phyloP scores from a whole-genome alignment of 2,329 filamentous ascomycete species.

The Ascochyta koolunga region DNA sequence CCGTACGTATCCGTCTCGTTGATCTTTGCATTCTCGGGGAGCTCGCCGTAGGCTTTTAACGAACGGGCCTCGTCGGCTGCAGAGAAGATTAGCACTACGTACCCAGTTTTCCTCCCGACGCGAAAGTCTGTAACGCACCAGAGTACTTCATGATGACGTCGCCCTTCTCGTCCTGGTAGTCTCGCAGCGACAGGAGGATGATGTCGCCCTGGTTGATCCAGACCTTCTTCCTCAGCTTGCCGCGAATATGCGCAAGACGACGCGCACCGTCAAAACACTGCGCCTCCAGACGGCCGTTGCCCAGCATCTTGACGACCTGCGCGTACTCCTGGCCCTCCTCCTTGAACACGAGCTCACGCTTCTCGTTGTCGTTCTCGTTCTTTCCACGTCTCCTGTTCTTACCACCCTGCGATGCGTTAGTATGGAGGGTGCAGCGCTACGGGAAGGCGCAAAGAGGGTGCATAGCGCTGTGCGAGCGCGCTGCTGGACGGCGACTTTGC shows the following conservation, averaged over 20 bases:
- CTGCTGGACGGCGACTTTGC: conserved; percentile 20
- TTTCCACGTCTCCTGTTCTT: conserved; percentile 99
- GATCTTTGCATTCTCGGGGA: conserved; percentile 98
- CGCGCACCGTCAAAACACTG: conserved; percentile 95
- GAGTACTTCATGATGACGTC: conserved; percentile 93
- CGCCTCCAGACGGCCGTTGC: conserved; percentile 91
- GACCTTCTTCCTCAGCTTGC: conserved; percentile 99
- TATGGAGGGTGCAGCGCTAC: background rate
- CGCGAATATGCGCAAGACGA: conserved; percentile 83
- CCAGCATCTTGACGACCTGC: conserved; percentile 93
- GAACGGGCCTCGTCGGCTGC: conserved; percentile 83
- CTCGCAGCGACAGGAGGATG: conserved; percentile 70
- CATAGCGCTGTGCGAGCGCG: background rate
- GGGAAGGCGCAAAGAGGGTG: too few relatives aligned
- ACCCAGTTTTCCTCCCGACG: too few relatives aligned
- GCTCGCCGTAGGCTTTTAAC: conserved; percentile 95
- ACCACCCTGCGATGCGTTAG: conserved; percentile 70
- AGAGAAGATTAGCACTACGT: conserved; percentile 86
- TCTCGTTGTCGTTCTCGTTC: conserved; percentile 96
- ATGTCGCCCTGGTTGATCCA: conserved; percentile 96
- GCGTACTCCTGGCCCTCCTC: conserved; percentile 95
- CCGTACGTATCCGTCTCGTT: conserved; percentile 97
- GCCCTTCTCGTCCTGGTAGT: conserved; percentile 93
- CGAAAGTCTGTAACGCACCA: conserved; percentile 31
- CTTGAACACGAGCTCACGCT: conserved; percentile 98